phyloP scores from a whole-genome alignment of 2,329 filamentous ascomycete genomes.

The Akanthomyces uredinophilus region DNA sequence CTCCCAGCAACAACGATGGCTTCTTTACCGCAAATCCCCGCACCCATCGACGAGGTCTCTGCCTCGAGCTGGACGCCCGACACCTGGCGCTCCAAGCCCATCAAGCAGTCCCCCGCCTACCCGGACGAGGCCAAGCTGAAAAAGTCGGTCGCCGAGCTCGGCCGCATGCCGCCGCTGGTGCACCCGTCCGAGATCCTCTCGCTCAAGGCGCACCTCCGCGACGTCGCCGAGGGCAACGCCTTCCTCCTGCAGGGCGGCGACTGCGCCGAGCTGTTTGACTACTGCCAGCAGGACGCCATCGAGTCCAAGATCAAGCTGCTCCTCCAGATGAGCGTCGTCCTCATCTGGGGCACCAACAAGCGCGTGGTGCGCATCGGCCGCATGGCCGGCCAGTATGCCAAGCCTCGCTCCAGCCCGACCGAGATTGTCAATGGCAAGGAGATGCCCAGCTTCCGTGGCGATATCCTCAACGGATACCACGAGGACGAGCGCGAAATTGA shows the following conservation, averaged over 20 bases:
- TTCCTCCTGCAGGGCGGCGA: conserved; percentile 96
- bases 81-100: conserved; percentile 73
- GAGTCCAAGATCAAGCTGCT: conserved; percentile 96
- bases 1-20: neutral
- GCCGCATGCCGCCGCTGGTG: conserved; percentile 69
- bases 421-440: conserved; percentile 76
- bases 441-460: conserved; percentile 86
- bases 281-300: conserved; percentile 84
- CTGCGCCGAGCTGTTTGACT: conserved; percentile 95
- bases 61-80: conserved; percentile 49
- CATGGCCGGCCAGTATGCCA: conserved; percentile 97
- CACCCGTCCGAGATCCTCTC: conserved; percentile 75
- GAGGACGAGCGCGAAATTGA: conserved; percentile 73
- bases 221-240: conserved; percentile 84
- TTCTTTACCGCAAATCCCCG: conserved; percentile 3
- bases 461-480: conserved; percentile 88
- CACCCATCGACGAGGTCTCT: neutral
- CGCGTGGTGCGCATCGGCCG: conserved; percentile 90
- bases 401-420: conserved; percentile 83
- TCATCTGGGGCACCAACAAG: conserved; percentile 80
- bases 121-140: conserved; percentile 55
- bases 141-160: conserved; percentile 59
- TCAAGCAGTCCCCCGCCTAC: conserved; percentile 71
- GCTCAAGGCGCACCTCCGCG: conserved; percentile 71
- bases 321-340: conserved; percentile 91